These are phyloP conservation scores for Chrysoporthe austroafricana DNA, from an alignment of 2,329 filamentous ascomycete species.

Conservation along the genomic window DNA sequence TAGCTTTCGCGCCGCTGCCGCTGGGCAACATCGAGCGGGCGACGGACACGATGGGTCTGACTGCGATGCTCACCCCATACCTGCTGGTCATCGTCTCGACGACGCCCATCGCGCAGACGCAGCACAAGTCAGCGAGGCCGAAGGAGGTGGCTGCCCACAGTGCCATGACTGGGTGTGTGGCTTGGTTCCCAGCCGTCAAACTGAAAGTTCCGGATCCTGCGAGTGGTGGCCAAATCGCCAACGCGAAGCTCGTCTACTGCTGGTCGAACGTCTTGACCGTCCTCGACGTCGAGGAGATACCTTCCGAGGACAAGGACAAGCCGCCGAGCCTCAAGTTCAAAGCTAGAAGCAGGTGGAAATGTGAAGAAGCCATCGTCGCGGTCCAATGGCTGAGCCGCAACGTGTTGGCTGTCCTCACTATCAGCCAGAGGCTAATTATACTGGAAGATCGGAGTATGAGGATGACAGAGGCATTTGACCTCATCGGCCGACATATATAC, in stretches of 20 bases:
- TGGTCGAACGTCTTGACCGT: slow-evolving; percentile 99
- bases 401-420: slow-evolving; percentile 87
- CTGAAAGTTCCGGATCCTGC: slow-evolving; percentile 75
- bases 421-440: slow-evolving; percentile 90
- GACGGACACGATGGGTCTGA: slow-evolving; percentile 86
- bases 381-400: slow-evolving; percentile 97
- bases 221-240: slow-evolving; percentile 70
- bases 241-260: slow-evolving; percentile 91
- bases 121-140: slow-evolving; percentile 88
- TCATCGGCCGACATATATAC: slow-evolving; percentile 90
- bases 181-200: slow-evolving; percentile 96
- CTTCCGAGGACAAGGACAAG: slow-evolving; percentile 72
- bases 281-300: slow-evolving; percentile 80
- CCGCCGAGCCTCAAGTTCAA: slow-evolving; percentile 79
- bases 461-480: slow-evolving; percentile 92
- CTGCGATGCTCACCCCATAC: slow-evolving; percentile 94
- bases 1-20: slow-evolving; percentile 88
- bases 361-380: slow-evolving; percentile 92
- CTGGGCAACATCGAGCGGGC: slow-evolving; percentile 91
- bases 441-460: slow-evolving; percentile 87
- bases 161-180: slow-evolving; percentile 88
- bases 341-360: slow-evolving; percentile 85
- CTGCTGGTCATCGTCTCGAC: slow-evolving; percentile 96
- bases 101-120: slow-evolving; percentile 92
- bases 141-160: slow-evolving; percentile 91